Base-by-base conservation (phyloP, 768 basidiomycete genomes). In the Lentinula boryana region DNA sequence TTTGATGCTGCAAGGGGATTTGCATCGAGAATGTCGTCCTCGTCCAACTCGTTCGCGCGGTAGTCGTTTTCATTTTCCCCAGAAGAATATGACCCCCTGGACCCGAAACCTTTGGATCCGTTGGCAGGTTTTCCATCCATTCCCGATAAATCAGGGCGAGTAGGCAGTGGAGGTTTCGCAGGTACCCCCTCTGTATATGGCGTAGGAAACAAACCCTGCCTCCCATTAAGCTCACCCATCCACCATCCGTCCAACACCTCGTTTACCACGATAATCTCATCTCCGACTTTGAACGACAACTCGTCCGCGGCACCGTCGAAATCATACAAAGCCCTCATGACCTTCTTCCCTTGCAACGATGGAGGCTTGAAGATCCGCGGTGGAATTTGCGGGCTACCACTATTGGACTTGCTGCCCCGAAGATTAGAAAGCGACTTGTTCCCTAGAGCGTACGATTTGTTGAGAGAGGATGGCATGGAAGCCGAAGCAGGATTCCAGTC, bases 231-330 rank as follows among this genome's bases (percentile, higher is more conserved):
- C 68, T 89, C 85, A 6, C 93, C 94, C 76, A 93, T 83, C 89
- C 92, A 95, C 94, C 94, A 95, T 62, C 85, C 93, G 63, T 91
- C 89, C 36, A 93, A 76, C 0, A 94, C 90, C 69, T 95, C 92
- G 36, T 85, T 86, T 32, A 91, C 66, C 32, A 95, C 86, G 13
- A 79, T 71, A 60, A 97, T 88, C 65, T 91, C 84, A 43, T 88
- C 87, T 0, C 93, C 94, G 4, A 79, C 75, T 60, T 75, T 80
- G 75, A 96, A 88, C 46, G 80, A 80, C 40, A 97, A 76, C 70
- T 96, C 94, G 65, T 95, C 93, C 1, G 83, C 74, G 2, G 86
- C 86, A 2, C 85, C 90, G 0, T 75, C 71, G 70, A 93, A 95
- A 70, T 90, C 88, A 68, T 88, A 85, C 64, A 89, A 67, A 0